Evolutionary conservation across 2,329 filamentous ascomycete species (phyloP), one percentile per base, ranked within the genome.

Genomic region (Ophiostoma perfectum): DNA sequence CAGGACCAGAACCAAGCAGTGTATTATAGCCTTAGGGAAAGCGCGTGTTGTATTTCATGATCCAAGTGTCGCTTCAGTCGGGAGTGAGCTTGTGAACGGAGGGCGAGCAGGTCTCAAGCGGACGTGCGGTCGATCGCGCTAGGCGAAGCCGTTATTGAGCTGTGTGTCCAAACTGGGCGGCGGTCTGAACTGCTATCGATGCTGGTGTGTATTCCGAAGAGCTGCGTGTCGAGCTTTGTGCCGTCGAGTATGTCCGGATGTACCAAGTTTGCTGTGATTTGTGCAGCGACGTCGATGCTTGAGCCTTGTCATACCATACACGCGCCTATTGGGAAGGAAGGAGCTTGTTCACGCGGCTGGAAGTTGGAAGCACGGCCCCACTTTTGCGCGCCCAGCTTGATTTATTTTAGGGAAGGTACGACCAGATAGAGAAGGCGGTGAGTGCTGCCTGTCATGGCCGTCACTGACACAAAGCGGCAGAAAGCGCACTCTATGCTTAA

Each of bases 381-480:
- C 67, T 65, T 65, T 36, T 42, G 63, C 63, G 41, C 39, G 63
- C n/a, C 11, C 60, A 44, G 63, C 44, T 64, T 38, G 58, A 18
- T 14, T 64, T 39, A 45, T 39, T n/a, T 47, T 18, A 55, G 49
- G 7, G 60, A 49, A 64, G 65, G 55, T 18, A 39, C 60, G 60
- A 41, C 63, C 36, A 11, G 36, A 36, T 58, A 7, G 1, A 47
- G 65, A 69, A 69, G 66, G 69, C 69, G 69, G 69, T 70, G 63
- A 64, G 14, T 12, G 12, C 11, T 14, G 4, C 2, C 1, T 2
- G 14, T 63, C 58, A 27, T 16, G 12, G 55, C 55, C 55, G 27
- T 60, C 27, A 39, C 7, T 4, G 14, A 27, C 2, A 27, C 2
- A 27, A 1, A 27, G 27, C 27, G 27, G 27, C 27, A 27, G 27